Evolutionary conservation across 2,329 filamentous ascomycete genomes (phyloP), one percentile per base, ranked within the genome.

Genomic region (Pestalotiopsis sp.): DNA sequence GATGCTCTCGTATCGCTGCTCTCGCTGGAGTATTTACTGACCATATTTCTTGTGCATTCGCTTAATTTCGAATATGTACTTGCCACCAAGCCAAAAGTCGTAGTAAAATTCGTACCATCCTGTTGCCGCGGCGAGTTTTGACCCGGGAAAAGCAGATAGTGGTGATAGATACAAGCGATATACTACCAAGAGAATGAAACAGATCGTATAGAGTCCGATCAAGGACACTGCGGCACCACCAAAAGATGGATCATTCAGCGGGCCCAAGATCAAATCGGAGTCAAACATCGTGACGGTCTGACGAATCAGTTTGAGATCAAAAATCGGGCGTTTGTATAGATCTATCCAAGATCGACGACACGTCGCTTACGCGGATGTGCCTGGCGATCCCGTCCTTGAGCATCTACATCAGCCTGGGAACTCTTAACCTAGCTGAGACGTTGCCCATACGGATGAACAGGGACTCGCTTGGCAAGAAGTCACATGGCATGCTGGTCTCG

Each of bases 31-130:
- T 7, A 9, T 36, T 36, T 36, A 36, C 31, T 36, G 7, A 71
- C 70, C 70, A 31, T 71, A 71, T 70, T 69, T 45, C 14, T 70
- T 56, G 41, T 71, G 68, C 63, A 71, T 67, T 60, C 64, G 56
- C 31, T 61, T 31, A 61, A 61, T 38, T 17, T 61, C 59, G 31
- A 36, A 61, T 2, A 61, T 38, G 31, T 36, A 61, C 31, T 38
- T 13, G 12, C 59, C 59, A n/a, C 31, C 31, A n/a, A 61, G 59
- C 59, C 59, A 61, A 14, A 14, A 61, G 17, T 61, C 25, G 31
- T 36, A 61, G 31, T 61, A 61, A 20, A 61, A 61, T 20, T 61
- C 59, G 17, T 61, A 61, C 59, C 59, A 61, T 4, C 59, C 31
- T 17, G 59, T 61, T 14, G 59, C 59, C 9, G 59, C 59, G 4